Evolutionary conservation across 306 rosid species (phyloP), one percentile per base, ranked within the genome.

Genomic region (Glycine latifolia): DNA sequence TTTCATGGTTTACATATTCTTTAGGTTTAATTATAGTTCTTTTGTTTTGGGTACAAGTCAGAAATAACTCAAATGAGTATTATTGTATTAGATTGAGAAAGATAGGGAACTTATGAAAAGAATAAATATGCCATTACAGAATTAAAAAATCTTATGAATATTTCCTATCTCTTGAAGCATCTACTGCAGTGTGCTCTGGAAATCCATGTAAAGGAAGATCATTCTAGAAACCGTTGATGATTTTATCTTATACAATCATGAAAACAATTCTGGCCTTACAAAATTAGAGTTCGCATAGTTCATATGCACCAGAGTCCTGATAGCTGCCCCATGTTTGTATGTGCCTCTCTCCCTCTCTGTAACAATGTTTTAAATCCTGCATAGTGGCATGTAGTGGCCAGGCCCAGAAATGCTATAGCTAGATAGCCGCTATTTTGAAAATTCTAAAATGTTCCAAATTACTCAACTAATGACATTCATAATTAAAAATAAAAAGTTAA

Each of bases 201-300:
- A 41, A 14, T 62, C 47, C 14, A 44, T 71, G 54, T 62, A 55
- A 43, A 46, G 63, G 39, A 77, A 71, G 41, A 54, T 31, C 31
- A 10, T 71, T 62, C 11, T 62, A 54, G 35, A 63, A 61, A 65
- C 10, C 20, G 17, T 11, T 26, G 69, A 43, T 73, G 60, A 43
- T 15, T 67, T 44, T 44, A 44, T 16, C 73, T 16, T 46, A 8
- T 4, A 35, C 13, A 33, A 7, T 35, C 37, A 52, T n/a, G 10
- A 13, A 70, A 7, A 3, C 43, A 41, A 50, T 49, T 73, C 31
- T 72, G 16, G 79, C 17, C 56, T 50, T 39, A 39, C 54, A 72
- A 60, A 80, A 73, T 72, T 61, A 35, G 74, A 62, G 37, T 60
- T 80, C 12, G 39, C 56, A 7, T 80, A 15, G 41, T 54, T 55